Percentiles rank a stretch among this genome's conserved stretches.
phyloP scores from a whole-genome alignment of 169 alveolate genomes.

The Plasmodium blacklocki region DNA sequence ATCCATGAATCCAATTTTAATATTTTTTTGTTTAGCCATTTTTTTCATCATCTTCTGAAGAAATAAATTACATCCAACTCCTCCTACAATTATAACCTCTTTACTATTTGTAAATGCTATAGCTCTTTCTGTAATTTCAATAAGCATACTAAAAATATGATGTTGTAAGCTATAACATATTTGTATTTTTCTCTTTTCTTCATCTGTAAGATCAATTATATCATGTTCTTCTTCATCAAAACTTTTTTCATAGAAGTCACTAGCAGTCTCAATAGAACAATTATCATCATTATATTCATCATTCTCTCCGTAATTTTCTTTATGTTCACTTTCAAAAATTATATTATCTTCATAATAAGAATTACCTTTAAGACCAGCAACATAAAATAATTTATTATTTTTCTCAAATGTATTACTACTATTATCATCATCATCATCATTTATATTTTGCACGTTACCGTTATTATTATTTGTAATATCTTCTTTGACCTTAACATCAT shows the following conservation, averaged over 20 bases:
- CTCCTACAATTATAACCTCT: constrained; percentile 98
- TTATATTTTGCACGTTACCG: too few relatives aligned
- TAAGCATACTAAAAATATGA: constrained; percentile 97
- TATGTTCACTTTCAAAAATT: constrained; percentile 12
- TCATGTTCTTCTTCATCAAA: constrained; percentile 73
- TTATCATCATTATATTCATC: constrained; percentile 25
- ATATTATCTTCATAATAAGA: constrained; percentile 72
- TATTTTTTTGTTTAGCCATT: constrained; percentile 97
- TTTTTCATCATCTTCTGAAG: constrained; percentile 95
- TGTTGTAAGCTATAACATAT: constrained; percentile 97
- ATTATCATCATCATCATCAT: too few relatives aligned
- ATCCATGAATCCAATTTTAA: constrained; percentile 97
- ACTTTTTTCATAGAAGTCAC: constrained; percentile 41
- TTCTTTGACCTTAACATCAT: neutral
- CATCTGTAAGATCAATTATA: constrained; percentile 67
- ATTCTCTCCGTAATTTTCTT: constrained; percentile 46
- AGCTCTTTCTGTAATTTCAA: constrained; percentile 99
- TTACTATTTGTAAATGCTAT: constrained; percentile 96
- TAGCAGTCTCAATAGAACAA: constrained; percentile 50
- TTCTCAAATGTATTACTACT: neutral
- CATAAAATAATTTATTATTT: neutral
- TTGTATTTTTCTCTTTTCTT: constrained; percentile 85
- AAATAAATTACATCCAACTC: constrained; percentile 98
- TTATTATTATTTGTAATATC: too few relatives aligned
- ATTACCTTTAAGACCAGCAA: constrained; percentile 37